phyloP scores from a whole-genome alignment of 371 early-diverging fungal genomes.

The Mucor sp. region DNA sequence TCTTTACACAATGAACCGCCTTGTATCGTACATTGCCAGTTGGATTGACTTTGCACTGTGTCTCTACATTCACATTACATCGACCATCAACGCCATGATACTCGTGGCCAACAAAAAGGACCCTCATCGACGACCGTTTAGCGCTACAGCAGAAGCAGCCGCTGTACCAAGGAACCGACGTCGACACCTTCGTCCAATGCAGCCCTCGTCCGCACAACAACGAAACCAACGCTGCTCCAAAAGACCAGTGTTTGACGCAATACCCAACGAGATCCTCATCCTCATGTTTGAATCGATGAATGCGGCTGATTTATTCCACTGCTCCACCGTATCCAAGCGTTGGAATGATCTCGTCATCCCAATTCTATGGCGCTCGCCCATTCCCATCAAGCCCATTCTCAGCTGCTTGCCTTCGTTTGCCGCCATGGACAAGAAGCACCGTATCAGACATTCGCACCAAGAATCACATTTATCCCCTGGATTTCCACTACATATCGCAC shows the following conservation, averaged over 20 bases:
- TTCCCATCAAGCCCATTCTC: conserved; percentile 21
- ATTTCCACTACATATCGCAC: conserved; percentile 33
- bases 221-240: background rate
- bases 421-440: conserved; percentile 5
- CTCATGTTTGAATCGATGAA: conserved; percentile 28
- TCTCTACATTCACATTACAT: conserved; percentile 19
- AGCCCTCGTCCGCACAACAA: background rate
- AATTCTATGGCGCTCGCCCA: conserved; percentile 39
- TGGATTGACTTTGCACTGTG: conserved; percentile 17
- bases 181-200: background rate
- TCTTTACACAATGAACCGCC: conserved; percentile 1
- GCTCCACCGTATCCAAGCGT: conserved; percentile 31
- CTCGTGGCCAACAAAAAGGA: conserved; percentile 11
- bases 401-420: conserved; percentile 24
- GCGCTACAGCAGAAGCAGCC: background rate
- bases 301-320: conserved; percentile 23
- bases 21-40: conserved; percentile 8
- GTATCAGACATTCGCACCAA: conserved; percentile 13
- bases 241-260: conserved; percentile 6
- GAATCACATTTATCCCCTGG: conserved; percentile 12
- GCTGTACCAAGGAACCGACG: background rate
- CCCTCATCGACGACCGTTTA: background rate
- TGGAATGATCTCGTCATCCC: conserved; percentile 42
- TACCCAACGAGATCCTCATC: conserved; percentile 36
- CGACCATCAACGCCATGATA: conserved; percentile 20